phyloP scores from a whole-genome alignment of 2,329 filamentous ascomycete genomes.

The Fusarium illudens region DNA sequence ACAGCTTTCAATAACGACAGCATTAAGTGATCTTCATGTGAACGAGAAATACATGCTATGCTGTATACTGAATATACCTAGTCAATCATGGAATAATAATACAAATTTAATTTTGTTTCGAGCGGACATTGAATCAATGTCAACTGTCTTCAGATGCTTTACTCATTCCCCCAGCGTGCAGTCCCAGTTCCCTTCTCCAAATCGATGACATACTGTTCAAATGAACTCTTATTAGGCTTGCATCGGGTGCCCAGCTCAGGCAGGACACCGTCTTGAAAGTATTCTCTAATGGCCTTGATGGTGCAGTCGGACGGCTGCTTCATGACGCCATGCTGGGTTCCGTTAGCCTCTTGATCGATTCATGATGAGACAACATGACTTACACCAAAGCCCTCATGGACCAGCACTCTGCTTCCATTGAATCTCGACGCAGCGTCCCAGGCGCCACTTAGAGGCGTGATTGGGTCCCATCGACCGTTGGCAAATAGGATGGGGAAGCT shows the following conservation, averaged over 20 bases:
- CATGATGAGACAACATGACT: not conserved
- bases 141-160: too few species aligned
- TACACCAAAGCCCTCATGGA: not conserved
- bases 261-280: constrained; percentile 6
- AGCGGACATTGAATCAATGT: too few species aligned
- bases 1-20: too few species aligned
- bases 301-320: constrained; percentile 19
- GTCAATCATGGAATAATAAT: not conserved
- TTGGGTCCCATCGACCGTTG: constrained; percentile 3
- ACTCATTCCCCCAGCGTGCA: not conserved
- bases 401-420: not conserved
- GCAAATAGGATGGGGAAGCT: not conserved
- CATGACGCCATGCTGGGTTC: constrained; percentile 11
- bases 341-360: not conserved
- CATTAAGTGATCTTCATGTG: too few species aligned
- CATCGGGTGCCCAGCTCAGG: constrained; percentile 9
- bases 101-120: too few species aligned
- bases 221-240: not conserved
- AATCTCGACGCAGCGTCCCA: not conserved
- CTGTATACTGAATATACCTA: not conserved
- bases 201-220: not conserved
- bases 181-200: not conserved
- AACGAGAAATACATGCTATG: too few species aligned
- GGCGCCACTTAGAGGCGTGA: not conserved
- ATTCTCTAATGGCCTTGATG: constrained; percentile 1